phyloP scores from a whole-genome alignment of 768 basidiomycete species.

The Lactarius deliciosus region DNA sequence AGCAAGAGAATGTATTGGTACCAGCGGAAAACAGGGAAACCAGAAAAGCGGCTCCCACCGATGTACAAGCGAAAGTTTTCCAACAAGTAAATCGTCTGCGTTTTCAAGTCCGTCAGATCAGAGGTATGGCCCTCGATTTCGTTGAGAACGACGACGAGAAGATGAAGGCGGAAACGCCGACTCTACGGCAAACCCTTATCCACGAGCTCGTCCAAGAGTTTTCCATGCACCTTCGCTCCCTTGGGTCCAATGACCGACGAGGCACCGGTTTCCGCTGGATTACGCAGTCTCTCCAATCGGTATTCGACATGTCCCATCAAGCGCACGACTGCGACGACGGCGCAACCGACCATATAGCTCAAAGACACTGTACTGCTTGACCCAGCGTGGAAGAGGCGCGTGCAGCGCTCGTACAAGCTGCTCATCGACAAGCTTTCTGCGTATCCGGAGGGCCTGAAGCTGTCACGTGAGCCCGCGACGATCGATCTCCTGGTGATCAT shows the following conservation, averaged over 20 bases:
- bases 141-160: no score
- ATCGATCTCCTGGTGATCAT: constrained; percentile 28
- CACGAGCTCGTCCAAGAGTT: no score
- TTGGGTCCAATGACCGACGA: constrained; percentile 33
- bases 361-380: constrained; percentile 10
- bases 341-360: constrained; percentile 50
- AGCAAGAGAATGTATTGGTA: constrained; percentile 39
- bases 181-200: no score
- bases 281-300: constrained; percentile 51
- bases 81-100: constrained; percentile 49
- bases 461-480: constrained; percentile 23
- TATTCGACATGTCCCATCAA: constrained; percentile 44
- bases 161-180: no score
- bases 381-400: constrained; percentile 10
- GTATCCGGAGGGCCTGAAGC: constrained; percentile 3
- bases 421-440: constrained; percentile 17
- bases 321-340: constrained; percentile 35
- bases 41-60: constrained; percentile 36
- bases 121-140: no score
- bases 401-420: constrained; percentile 21
- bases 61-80: constrained; percentile 40
- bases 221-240: no score
- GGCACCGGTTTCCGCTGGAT: constrained; percentile 60
- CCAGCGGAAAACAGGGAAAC: constrained; percentile 30
- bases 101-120: constrained; percentile 43